Evolutionary conservation across 345 rosid genomes (phyloP).

Genomic region (Populus simonii): DNA sequence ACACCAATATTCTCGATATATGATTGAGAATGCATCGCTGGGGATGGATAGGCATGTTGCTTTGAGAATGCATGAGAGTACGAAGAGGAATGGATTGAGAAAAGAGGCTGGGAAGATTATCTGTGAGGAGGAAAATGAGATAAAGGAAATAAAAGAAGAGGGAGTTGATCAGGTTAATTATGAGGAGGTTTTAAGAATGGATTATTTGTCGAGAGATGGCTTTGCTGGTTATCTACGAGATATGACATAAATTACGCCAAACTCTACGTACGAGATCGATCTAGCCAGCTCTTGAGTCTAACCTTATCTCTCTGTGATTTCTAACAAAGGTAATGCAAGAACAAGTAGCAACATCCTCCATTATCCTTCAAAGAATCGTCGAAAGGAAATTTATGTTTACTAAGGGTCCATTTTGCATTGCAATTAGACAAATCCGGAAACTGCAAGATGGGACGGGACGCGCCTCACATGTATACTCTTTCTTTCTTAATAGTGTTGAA

Average conservation of each 20-base stretch:
- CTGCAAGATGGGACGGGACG: not conserved
- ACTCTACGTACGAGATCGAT: too few relatives aligned
- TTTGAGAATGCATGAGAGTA: conserved; percentile 30
- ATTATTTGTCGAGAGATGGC: conserved; percentile 33
- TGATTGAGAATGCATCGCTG: conserved; percentile 17
- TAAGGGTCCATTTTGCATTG: too few relatives aligned
- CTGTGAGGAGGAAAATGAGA: not conserved
- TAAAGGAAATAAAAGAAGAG: not conserved
- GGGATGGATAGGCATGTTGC: conserved; percentile 22
- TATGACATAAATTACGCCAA: conserved; percentile 30
- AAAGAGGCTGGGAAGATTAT: conserved; percentile 23
- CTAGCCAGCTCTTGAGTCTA: too few relatives aligned
- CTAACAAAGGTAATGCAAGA: too few relatives aligned
- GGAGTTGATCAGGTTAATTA: conserved; percentile 11
- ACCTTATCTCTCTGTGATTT: too few relatives aligned
- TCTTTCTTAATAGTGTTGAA: conserved; percentile 4
- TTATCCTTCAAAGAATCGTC: too few relatives aligned
- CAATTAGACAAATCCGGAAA: too few relatives aligned
- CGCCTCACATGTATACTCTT: conserved; percentile 7
- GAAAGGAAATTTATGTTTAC: too few relatives aligned
- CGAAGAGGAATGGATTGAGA: conserved; percentile 34
- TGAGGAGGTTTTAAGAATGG: conserved; percentile 35
- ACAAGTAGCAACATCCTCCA: too few relatives aligned
- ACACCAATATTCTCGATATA: not conserved
- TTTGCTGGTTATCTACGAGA: conserved; percentile 30